phyloP scores from a whole-genome alignment of 352 stramenopile genomes.

The Saprolegnia parasitica region DNA sequence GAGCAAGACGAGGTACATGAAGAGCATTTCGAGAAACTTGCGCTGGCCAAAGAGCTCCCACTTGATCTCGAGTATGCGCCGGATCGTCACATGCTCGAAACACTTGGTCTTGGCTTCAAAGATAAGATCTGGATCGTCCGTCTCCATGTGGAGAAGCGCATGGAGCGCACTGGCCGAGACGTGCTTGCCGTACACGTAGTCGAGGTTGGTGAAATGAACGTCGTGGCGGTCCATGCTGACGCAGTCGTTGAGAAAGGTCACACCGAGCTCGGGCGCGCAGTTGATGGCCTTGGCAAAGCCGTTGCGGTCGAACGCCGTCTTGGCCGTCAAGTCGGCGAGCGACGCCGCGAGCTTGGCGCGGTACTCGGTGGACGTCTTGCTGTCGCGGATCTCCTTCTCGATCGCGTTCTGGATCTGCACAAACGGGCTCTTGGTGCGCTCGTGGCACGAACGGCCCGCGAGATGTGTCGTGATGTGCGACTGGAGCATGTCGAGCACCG shows the following conservation, averaged over 20 bases:
- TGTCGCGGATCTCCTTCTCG: not conserved
- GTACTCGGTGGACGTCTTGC: slow-evolving; percentile 13
- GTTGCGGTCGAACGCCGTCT: slow-evolving; percentile 13
- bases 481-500: not conserved
- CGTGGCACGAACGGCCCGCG: not conserved
- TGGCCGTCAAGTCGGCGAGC: not conserved
- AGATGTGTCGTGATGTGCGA: not conserved
- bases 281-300: slow-evolving; percentile 24
- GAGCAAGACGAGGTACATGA: slow-evolving; percentile 13
- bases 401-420: slow-evolving; percentile 4
- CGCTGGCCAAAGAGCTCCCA: slow-evolving; percentile 22
- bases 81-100: slow-evolving; percentile 17
- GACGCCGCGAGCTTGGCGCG: slow-evolving; percentile 18
- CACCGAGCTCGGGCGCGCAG: slow-evolving; percentile 1
- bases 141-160: slow-evolving; percentile 18
- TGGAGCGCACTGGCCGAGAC: not conserved
- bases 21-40: slow-evolving; percentile 15
- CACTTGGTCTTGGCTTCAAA: slow-evolving; percentile 19
- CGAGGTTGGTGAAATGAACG: not conserved
- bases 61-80: slow-evolving; percentile 17
- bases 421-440: not conserved
- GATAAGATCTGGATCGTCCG: not conserved
- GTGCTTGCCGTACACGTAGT: slow-evolving; percentile 8
- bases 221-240: slow-evolving; percentile 21
- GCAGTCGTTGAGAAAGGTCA: slow-evolving; percentile 21